Evolutionary conservation across 73 alveolate genomes (phyloP).

Genomic region (Paraurostyla sp.): DNA sequence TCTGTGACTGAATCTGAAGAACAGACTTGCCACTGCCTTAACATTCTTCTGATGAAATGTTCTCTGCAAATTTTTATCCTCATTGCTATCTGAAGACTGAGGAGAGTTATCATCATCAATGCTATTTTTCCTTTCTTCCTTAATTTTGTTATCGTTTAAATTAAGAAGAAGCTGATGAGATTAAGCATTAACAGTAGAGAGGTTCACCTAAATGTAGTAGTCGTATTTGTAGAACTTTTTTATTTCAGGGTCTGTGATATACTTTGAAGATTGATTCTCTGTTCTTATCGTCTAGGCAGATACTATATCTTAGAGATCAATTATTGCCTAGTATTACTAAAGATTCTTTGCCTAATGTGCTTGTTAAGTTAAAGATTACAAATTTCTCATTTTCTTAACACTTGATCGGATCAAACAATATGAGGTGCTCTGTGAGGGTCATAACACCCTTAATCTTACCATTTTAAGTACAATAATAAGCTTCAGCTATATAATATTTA

Average conservation of each 20-base stretch:
- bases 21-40: constrained; percentile 66
- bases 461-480: constrained; percentile 71
- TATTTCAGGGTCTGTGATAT: constrained; percentile 40
- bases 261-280: constrained; percentile 61
- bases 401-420: constrained; percentile 61
- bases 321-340: constrained; percentile 61
- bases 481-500: constrained; percentile 53
- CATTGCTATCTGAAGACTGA: too few relatives aligned
- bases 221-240: constrained; percentile 61
- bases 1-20: constrained; percentile 75
- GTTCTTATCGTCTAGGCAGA: constrained; percentile 59
- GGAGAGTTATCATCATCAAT: not conserved
- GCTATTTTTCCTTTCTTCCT: not conserved
- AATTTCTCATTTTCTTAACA: constrained; percentile 56
- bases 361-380: not conserved
- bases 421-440: constrained; percentile 60
- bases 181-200: constrained; percentile 67
- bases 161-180: not conserved
- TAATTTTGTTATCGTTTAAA: not conserved
- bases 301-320: constrained; percentile 66
- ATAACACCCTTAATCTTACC: constrained; percentile 74
- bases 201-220: constrained; percentile 70
- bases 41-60: constrained; percentile 2
- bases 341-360: not conserved
- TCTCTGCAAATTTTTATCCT: not conserved